These are phyloP conservation scores for Pseudogymnoascus sp. DNA, from an alignment of 2,329 filamentous ascomycete species.

Conservation along the genomic window DNA sequence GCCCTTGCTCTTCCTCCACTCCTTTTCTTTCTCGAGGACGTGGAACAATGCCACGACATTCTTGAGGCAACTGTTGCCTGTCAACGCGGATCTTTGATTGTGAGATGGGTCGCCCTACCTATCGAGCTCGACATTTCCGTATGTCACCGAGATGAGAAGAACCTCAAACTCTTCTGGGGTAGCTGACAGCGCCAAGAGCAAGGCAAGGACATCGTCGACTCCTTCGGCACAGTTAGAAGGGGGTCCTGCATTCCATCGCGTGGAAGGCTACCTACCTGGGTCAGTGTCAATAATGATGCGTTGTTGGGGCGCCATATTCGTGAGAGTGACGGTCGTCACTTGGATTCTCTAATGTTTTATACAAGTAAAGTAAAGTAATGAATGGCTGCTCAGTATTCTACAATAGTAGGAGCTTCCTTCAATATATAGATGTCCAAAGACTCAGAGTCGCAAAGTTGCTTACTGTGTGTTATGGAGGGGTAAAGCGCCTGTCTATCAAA, in stretches of 20 bases:
- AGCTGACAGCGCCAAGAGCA: slow-evolving; percentile 77
- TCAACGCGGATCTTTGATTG: slow-evolving; percentile 5
- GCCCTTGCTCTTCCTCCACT: slow-evolving; percentile 67
- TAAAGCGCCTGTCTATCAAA: neutral
- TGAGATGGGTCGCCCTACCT: slow-evolving; percentile 43
- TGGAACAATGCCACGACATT: slow-evolving; percentile 90
- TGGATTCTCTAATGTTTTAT: neutral
- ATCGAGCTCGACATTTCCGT: slow-evolving; percentile 83
- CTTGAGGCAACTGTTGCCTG: slow-evolving; percentile 57
- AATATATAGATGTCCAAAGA: neutral
- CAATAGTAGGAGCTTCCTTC: neutral
- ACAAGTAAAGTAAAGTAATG: neutral
- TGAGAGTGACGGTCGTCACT: neutral
- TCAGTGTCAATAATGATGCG: slow-evolving; percentile 95
- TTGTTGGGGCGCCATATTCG: slow-evolving; percentile 54
- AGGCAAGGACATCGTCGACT: slow-evolving; percentile 82
- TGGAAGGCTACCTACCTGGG: slow-evolving; percentile 47
- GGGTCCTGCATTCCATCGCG: neutral
- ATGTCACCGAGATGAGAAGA: slow-evolving; percentile 77
- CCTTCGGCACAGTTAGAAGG: slow-evolving; percentile 38
- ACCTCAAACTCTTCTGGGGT: slow-evolving; percentile 79
- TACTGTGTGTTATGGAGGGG: neutral
- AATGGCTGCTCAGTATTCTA: neutral
- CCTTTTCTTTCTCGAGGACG: slow-evolving; percentile 78
- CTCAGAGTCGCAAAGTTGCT: neutral